Evolutionary conservation across 1,284 basidiomycete genomes (phyloP).

Genomic region (Pholiota adiposa): DNA sequence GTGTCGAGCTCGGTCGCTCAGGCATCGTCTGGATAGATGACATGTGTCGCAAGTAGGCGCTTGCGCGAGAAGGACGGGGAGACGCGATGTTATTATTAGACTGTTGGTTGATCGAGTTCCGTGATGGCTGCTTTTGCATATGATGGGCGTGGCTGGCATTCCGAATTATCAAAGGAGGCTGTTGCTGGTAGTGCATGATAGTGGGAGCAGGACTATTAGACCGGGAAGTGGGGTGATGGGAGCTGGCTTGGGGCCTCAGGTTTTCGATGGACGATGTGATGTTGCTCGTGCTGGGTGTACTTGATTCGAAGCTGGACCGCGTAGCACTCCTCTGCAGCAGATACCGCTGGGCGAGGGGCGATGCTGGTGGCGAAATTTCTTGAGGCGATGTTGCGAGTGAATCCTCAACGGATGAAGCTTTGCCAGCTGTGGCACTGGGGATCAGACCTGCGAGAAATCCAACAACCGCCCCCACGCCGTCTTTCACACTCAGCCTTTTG

Average conservation of each 20-base stretch:
- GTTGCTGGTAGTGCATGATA: conserved; percentile 16
- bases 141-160: conserved; percentile 14
- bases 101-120: conserved; percentile 22
- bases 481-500: conserved; percentile 33
- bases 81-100: conserved; percentile 29
- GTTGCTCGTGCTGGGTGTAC: conserved; percentile 23
- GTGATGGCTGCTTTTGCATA: conserved; percentile 26
- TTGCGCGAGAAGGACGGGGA: conserved; percentile 55
- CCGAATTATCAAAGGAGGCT: conserved; percentile 15
- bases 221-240: conserved; percentile 9
- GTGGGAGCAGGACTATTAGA: conserved; percentile 16
- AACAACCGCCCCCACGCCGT: conserved; percentile 60
- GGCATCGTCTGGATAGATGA: conserved; percentile 62
- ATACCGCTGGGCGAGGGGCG: conserved; percentile 15
- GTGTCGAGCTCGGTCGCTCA: conserved; percentile 42
- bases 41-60: conserved; percentile 71
- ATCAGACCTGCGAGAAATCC: conserved; percentile 65
- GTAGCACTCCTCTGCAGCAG: conserved; percentile 9
- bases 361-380: conserved; percentile 22
- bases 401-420: conserved; percentile 6
- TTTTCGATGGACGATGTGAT: conserved; percentile 31
- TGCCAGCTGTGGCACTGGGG: conserved; percentile 30
- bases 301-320: conserved; percentile 16
- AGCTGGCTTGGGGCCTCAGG: conserved; percentile 19
- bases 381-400: conserved; percentile 12